A percentile compares a stretch with the other conserved stretches of the same genome.
These are phyloP conservation scores for Leccinum incarnatum DNA, from an alignment of 768 basidiomycete species.

Conservation along the genomic window DNA sequence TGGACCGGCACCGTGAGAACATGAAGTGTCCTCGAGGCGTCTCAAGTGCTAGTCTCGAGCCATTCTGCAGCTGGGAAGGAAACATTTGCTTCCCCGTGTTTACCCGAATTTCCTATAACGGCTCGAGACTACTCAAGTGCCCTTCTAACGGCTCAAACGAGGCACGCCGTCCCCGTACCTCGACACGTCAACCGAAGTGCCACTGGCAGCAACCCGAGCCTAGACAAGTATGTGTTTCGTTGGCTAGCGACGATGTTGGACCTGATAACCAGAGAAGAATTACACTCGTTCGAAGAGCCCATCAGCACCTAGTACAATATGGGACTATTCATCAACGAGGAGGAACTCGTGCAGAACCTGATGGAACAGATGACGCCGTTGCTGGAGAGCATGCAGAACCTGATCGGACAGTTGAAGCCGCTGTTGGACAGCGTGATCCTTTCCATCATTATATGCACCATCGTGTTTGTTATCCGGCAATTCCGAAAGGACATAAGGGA, in stretches of 20 bases:
- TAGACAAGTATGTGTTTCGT: background rate
- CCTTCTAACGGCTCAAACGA: background rate
- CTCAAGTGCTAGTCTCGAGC: background rate
- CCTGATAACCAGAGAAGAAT: background rate
- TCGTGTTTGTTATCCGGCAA: constrained; percentile 17
- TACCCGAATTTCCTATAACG: no score
- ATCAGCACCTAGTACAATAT: constrained; percentile 10
- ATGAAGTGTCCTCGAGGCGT: constrained; percentile 5
- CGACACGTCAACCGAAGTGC: background rate
- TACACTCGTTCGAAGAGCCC: background rate
- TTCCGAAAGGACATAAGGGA: constrained; percentile 22
- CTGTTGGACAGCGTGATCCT: constrained; percentile 2
- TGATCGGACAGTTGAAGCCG: constrained; percentile 3
- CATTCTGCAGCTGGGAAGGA: no score
- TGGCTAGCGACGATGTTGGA: background rate
- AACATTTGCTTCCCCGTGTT: no score
- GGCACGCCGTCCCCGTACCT: background rate
- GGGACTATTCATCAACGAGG: constrained; percentile 22
- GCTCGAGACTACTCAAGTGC: no score
- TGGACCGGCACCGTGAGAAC: constrained; percentile 1
- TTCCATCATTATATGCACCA: constrained; percentile 15
- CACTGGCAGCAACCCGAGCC: background rate
- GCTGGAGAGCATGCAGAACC: background rate
- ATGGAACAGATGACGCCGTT: constrained; percentile 6
- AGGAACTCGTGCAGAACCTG: background rate